Conservation (phyloP, 306 rosid species). For the Gastrolobium bilobum region DNA sequence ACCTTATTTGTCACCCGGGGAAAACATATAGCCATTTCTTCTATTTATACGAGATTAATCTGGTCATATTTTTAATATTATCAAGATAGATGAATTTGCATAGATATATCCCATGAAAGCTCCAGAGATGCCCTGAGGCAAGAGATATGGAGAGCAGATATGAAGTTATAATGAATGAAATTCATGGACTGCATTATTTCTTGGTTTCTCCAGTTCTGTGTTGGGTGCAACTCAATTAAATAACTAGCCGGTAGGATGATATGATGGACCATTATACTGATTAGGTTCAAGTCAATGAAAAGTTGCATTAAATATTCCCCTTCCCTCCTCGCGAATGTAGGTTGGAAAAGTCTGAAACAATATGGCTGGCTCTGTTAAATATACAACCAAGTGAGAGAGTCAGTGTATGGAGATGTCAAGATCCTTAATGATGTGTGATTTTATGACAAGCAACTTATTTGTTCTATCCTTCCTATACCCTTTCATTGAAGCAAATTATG, state of each 20-base stretch:
- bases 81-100: background rate
- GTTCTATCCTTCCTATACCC: background rate
- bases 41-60: too few relatives aligned
- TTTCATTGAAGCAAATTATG: background rate
- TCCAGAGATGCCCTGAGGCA: background rate
- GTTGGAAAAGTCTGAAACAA: slow-evolving; percentile 16
- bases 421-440: background rate
- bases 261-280: background rate
- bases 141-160: too few relatives aligned
- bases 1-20: too few relatives aligned
- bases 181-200: too few relatives aligned
- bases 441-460: background rate
- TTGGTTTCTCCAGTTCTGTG: background rate
- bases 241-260: background rate
- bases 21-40: too few relatives aligned
- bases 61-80: too few relatives aligned
- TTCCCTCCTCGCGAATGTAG: background rate
- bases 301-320: background rate
- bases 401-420: background rate
- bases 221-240: too few relatives aligned
- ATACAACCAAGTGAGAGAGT: background rate
- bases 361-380: background rate
- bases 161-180: too few relatives aligned
- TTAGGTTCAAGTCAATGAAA: slow-evolving; percentile 6
- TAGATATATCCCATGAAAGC: background rate